Evolutionary conservation across 352 stramenopile species (phyloP), one percentile per base, ranked within the genome.

Genomic region (Nothophytophthora sp.): DNA sequence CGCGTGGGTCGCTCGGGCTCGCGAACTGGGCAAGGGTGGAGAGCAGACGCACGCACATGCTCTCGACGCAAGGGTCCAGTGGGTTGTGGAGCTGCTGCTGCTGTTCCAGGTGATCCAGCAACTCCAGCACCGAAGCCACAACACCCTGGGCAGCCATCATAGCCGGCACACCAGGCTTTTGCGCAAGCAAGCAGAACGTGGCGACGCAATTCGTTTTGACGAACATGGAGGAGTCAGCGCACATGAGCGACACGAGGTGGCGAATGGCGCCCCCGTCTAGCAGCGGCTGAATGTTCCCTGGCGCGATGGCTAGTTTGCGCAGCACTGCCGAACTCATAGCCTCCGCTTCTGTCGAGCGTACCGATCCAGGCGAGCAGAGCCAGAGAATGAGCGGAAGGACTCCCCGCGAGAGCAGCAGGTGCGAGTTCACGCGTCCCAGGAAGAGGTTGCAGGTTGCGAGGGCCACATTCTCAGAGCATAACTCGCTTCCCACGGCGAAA

Each of bases 141-240:
- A 89, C 80, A 4, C 81, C 78, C 43, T 80, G 69, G 0, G 76
- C 70, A 4, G 76, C 77, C 10, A 92, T 44, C 7, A 85, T 25
- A 18, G 54, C 42, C 1, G 74, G 62, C 0, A 88, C 64, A 7
- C 69, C 67, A 1, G 64, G 47, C 23, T 83, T 76, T 33, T 84
- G 73, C 1, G 69, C 61, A 22, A 92, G 37, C 9, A 81, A 58
- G 37, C 76, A 86, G 30, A 92, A 83, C 1, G 69, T 84, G 24
- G 81, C 78, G 36, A 87, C 67, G 56, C 78, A 90, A 45, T 92
- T 89, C 35, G 65, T 75, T 51, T 84, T 79, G 16, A 90, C 72
- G 34, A 70, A 76, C 50, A 79, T 51, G 6, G 44, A 53, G 8
- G 48, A 45, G 36, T 35, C 42, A 7, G 65, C 50, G 8, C 66